These are phyloP conservation scores for Crithidia bombi DNA, from an alignment of 208 protist species.

Conservation along the genomic window DNA sequence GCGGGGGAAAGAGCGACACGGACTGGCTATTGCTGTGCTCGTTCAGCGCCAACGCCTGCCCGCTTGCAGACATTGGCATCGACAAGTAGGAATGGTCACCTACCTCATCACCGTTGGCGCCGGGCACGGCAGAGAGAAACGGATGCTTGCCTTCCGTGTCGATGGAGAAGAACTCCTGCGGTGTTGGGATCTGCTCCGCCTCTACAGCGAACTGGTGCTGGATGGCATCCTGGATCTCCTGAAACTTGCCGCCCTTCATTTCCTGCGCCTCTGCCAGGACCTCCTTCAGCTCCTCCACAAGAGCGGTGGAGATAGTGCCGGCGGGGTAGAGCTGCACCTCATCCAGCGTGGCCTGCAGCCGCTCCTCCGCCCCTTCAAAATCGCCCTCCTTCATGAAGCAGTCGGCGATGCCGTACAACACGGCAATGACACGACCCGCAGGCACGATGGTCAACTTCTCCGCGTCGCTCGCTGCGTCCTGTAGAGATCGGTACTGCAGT, in stretches of 20 bases:
- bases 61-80: conserved; percentile 73
- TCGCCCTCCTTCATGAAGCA: conserved; percentile 87
- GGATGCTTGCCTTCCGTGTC: conserved; percentile 48
- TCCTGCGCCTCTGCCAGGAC: conserved; percentile 77
- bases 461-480: conserved; percentile 32
- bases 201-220: conserved; percentile 72
- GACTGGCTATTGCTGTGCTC: conserved; percentile 77
- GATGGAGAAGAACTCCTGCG: conserved; percentile 66
- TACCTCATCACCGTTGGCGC: conserved; percentile 31
- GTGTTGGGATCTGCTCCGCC: conserved; percentile 61
- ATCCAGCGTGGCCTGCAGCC: conserved; percentile 57
- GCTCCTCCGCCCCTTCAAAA: conserved; percentile 83
- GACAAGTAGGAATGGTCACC: conserved; percentile 66
- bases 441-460: conserved; percentile 44
- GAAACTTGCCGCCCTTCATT: conserved; percentile 80
- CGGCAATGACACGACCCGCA: conserved; percentile 56
- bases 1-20: conserved; percentile 77
- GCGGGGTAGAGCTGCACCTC: conserved; percentile 63
- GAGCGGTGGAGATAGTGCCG: conserved; percentile 47
- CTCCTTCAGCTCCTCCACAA: conserved; percentile 73
- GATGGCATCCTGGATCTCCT: conserved; percentile 69
- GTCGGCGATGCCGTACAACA: conserved; percentile 81
- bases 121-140: conserved; percentile 70
- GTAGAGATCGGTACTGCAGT: conserved; percentile 75
- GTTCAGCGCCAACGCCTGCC: conserved; percentile 49